phyloP scores from a whole-genome alignment of 108 stramenopile species.

The Nitzschia sp. region DNA sequence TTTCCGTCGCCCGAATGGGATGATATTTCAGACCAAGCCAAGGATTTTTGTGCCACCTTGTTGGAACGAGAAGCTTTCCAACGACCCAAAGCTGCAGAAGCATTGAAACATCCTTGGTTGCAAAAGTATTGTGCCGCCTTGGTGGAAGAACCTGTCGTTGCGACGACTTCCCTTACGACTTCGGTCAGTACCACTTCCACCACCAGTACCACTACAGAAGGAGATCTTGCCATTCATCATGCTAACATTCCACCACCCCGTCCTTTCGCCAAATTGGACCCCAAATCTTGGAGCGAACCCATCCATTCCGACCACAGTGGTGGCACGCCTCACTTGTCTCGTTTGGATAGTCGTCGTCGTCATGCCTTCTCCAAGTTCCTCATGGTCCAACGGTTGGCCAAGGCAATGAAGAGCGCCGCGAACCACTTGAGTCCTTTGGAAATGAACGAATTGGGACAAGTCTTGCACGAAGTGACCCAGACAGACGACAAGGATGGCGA shows the following conservation, averaged over 20 bases:
- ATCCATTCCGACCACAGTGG: neutral
- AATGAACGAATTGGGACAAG: constrained; percentile 13
- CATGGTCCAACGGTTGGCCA: constrained; percentile 11
- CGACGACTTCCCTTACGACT: too few relatives aligned
- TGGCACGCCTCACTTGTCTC: neutral
- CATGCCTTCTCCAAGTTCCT: constrained; percentile 28
- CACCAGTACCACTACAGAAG: too few relatives aligned
- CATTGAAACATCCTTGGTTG: constrained; percentile 52
- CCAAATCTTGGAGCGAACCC: neutral
- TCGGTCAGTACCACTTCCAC: too few relatives aligned
- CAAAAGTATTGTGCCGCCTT: constrained; percentile 9
- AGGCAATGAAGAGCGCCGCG: constrained; percentile 5
- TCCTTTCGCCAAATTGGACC: neutral
- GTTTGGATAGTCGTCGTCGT: constrained; percentile 3
- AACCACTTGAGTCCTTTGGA: constrained; percentile 8
- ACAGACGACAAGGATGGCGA: too few relatives aligned
- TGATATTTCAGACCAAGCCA: constrained; percentile 38
- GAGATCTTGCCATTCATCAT: too few relatives aligned
- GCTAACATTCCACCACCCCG: neutral
- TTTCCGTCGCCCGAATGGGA: constrained; percentile 50
- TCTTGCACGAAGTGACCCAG: constrained; percentile 8
- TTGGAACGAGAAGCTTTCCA: constrained; percentile 38
- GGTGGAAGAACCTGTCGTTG: constrained; percentile 2
- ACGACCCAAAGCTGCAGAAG: constrained; percentile 45
- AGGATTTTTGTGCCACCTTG: constrained; percentile 45